These are phyloP conservation scores for Thuidium tamariscinum DNA, from an alignment of 225 moss, liverwort and hornwort genomes.

Conservation along the genomic window DNA sequence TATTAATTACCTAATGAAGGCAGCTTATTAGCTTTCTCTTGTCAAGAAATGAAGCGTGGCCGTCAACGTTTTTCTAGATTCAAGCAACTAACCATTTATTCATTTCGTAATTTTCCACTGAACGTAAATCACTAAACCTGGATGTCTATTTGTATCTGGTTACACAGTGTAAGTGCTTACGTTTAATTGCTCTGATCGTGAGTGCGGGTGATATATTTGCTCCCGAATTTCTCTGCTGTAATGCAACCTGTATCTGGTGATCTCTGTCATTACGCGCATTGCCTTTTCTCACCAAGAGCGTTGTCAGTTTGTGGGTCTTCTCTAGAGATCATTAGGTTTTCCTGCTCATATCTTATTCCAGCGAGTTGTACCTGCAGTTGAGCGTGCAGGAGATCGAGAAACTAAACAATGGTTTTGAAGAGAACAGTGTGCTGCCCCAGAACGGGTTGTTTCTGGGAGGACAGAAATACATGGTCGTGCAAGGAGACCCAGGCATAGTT, in stretches of 20 bases:
- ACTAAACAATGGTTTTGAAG: constrained; percentile 43
- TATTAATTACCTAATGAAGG: background rate
- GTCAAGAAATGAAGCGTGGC: background rate
- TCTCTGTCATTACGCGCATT: background rate
- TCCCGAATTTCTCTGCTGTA: background rate
- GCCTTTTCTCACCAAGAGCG: background rate
- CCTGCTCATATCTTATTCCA: background rate
- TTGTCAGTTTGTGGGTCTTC: background rate
- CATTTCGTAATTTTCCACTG: background rate
- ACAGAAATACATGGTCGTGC: constrained; percentile 64
- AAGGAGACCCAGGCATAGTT: constrained; percentile 62
- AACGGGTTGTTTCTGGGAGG: constrained; percentile 58
- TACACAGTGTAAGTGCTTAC: too few relatives aligned
- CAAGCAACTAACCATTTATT: background rate
- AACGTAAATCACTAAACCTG: background rate
- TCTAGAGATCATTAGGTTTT: background rate
- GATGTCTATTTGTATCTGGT: background rate
- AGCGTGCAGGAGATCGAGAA: constrained; percentile 22
- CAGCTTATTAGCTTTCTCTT: background rate
- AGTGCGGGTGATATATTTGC: background rate
- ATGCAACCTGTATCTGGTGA: background rate
- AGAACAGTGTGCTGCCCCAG: constrained; percentile 24
- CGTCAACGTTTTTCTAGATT: background rate
- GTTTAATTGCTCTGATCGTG: background rate
- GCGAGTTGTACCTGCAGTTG: constrained; percentile 12